Percentiles rank a stretch among this genome's conserved stretches.
Evolutionary conservation across 2,329 filamentous ascomycete genomes (phyloP).

Genomic region (Microcyclospora tardicrescens): DNA sequence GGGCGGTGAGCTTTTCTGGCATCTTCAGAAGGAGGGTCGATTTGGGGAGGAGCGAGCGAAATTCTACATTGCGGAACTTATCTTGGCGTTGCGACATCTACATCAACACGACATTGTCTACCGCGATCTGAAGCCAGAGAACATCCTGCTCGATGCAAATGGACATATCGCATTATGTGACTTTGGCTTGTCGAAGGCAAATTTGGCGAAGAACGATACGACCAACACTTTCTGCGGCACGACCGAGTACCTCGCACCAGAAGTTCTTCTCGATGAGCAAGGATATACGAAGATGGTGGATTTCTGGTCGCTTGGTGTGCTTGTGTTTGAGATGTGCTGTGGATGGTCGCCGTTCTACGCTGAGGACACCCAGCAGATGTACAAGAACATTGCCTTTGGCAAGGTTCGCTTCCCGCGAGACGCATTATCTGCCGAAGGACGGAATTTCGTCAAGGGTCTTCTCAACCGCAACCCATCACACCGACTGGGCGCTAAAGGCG

Average conservation of each 20-base stretch:
- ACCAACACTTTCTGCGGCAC: conserved; percentile 99
- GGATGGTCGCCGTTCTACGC: conserved; percentile 99
- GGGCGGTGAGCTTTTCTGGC: conserved; percentile 95
- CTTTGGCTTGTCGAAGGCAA: conserved; percentile 94
- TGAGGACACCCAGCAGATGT: conserved; percentile 99
- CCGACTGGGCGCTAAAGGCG: conserved; percentile 75
- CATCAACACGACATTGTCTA: conserved; percentile 98
- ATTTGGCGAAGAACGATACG: conserved; percentile 90
- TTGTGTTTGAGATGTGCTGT: conserved; percentile 99
- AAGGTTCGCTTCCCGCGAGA: conserved; percentile 95
- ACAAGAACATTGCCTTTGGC: conserved; percentile 99
- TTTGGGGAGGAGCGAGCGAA: conserved; percentile 92
- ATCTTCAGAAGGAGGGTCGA: conserved; percentile 89
- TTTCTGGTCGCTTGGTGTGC: conserved; percentile 94
- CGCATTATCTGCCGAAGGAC: conserved; percentile 82
- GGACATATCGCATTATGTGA: conserved; percentile 96
- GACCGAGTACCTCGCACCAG: conserved; percentile 91
- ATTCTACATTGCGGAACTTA: conserved; percentile 97
- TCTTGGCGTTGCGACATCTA: conserved; percentile 84
- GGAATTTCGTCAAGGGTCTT: conserved; percentile 95
- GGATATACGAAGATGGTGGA: conserved; percentile 99
- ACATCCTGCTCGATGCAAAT: conserved; percentile 91
- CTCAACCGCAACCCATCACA: conserved; percentile 96
- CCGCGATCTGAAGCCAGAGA: conserved; percentile 92
- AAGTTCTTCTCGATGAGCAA: conserved; percentile 88